phyloP scores from a whole-genome alignment of 2,329 filamentous ascomycete species.

The Verticillium nubilum region DNA sequence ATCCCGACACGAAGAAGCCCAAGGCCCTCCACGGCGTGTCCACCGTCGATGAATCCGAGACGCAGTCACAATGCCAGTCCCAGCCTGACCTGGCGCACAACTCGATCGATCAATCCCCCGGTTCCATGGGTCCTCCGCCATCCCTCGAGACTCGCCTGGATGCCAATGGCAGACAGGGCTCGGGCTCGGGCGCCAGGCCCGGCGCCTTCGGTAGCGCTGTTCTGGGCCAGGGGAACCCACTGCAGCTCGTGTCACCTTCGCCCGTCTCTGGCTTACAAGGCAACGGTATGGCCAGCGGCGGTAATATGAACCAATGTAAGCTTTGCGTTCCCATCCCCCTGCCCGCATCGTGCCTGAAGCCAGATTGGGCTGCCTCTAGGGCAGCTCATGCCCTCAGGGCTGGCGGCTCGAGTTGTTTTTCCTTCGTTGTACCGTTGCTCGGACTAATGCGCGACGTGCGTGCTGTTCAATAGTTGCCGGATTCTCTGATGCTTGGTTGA shows the following conservation, averaged over 20 bases:
- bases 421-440: background rate
- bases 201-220: slow-evolving; percentile 15
- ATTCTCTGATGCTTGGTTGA: slow-evolving; percentile 78
- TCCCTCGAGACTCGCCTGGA: slow-evolving; percentile 27
- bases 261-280: slow-evolving; percentile 62
- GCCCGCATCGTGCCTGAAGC: slow-evolving; percentile 12
- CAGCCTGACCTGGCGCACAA: slow-evolving; percentile 40
- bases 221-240: slow-evolving; percentile 45
- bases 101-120: slow-evolving; percentile 48
- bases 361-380: background rate
- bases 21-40: slow-evolving; percentile 59
- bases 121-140: slow-evolving; percentile 50
- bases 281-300: slow-evolving; percentile 46
- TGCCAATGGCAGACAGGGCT: background rate
- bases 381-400: background rate
- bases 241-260: slow-evolving; percentile 69
- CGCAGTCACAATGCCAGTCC: slow-evolving; percentile 27
- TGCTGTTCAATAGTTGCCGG: slow-evolving; percentile 56
- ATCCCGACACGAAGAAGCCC: slow-evolving; percentile 72
- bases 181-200: slow-evolving; percentile 2
- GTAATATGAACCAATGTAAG: slow-evolving; percentile 72
- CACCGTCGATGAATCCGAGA: slow-evolving; percentile 56
- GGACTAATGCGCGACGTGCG: background rate
- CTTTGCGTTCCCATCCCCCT: background rate
- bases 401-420: background rate